Percentiles rank a stretch among this genome's conserved stretches.
phyloP scores from a whole-genome alignment of 2,329 filamentous ascomycete genomes.

The Verticillium isaacii region DNA sequence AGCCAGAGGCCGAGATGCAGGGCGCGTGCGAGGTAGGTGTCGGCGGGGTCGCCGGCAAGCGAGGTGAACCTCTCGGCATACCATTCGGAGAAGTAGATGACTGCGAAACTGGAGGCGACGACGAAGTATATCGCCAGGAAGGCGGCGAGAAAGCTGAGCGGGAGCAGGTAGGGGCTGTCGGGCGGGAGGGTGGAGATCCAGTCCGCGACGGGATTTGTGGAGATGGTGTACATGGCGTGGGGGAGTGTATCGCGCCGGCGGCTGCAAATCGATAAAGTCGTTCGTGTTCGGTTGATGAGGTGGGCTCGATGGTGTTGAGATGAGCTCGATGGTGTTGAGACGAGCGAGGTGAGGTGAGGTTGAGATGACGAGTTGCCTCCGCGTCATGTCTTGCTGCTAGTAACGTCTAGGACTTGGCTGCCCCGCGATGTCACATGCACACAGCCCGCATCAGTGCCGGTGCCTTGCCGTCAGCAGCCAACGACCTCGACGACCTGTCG shows the following conservation, averaged over 20 bases:
- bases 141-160: background rate
- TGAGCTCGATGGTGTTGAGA: background rate
- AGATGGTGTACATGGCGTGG: background rate
- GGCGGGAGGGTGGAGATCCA: background rate
- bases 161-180: background rate
- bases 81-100: background rate
- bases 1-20: background rate
- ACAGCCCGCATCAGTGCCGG: background rate
- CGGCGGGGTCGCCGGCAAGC: background rate
- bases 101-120: background rate
- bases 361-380: background rate
- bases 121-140: background rate
- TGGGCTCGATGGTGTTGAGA: background rate
- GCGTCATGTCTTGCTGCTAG: background rate
- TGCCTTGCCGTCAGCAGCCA: background rate
- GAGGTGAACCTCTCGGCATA: background rate
- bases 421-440: background rate
- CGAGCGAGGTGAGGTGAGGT: background rate
- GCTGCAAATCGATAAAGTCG: background rate
- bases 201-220: background rate
- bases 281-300: background rate
- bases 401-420: background rate
- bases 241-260: background rate
- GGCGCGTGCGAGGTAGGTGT: background rate
- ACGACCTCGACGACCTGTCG: background rate